These are phyloP conservation scores for Pseudogymnoascus sp. DNA, from an alignment of 2,329 filamentous ascomycete species.

Conservation along the genomic window DNA sequence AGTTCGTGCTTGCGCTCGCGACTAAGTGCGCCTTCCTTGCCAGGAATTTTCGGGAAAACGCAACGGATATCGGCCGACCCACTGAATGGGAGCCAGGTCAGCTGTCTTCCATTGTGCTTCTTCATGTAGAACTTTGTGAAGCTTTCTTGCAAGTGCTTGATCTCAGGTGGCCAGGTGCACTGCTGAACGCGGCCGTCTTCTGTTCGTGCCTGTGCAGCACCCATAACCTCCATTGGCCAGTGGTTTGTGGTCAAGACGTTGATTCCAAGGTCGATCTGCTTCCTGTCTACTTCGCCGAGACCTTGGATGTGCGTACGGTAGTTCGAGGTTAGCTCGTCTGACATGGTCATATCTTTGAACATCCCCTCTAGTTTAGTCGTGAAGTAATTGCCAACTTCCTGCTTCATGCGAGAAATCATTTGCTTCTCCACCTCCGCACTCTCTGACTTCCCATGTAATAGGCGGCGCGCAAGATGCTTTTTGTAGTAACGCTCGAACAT, in stretches of 20 bases:
- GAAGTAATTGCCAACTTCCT: conserved; percentile 90
- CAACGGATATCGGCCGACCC: conserved; percentile 84
- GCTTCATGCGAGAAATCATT: conserved; percentile 95
- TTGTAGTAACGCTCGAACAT: conserved; percentile 97
- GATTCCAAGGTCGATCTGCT: conserved; percentile 69
- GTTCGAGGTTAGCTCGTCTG: conserved; percentile 67
- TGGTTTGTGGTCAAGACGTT: conserved; percentile 86
- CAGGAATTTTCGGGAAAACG: conserved; percentile 61
- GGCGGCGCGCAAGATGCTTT: conserved; percentile 81
- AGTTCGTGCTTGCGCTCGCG: conserved; percentile 75
- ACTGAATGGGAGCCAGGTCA: conserved; percentile 67
- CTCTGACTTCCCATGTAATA: conserved; percentile 82
- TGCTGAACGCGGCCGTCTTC: conserved; percentile 36
- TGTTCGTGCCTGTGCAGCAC: conserved; percentile 43
- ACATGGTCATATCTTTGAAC: conserved; percentile 93
- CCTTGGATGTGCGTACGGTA: conserved; percentile 62
- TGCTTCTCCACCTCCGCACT: conserved; percentile 89
- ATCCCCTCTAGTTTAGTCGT: conserved; percentile 91
- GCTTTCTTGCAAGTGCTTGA: conserved; percentile 69
- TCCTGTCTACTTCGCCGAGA: conserved; percentile 44
- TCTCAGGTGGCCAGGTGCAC: conserved; percentile 67
- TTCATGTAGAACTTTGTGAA: conserved; percentile 85
- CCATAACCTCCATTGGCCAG: conserved; percentile 89
- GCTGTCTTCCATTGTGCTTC: conserved; percentile 77
- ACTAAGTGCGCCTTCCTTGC: conserved; percentile 56